Conservation (phyloP, 805 yeast genomes). For the Kodamaea laetipori region DNA sequence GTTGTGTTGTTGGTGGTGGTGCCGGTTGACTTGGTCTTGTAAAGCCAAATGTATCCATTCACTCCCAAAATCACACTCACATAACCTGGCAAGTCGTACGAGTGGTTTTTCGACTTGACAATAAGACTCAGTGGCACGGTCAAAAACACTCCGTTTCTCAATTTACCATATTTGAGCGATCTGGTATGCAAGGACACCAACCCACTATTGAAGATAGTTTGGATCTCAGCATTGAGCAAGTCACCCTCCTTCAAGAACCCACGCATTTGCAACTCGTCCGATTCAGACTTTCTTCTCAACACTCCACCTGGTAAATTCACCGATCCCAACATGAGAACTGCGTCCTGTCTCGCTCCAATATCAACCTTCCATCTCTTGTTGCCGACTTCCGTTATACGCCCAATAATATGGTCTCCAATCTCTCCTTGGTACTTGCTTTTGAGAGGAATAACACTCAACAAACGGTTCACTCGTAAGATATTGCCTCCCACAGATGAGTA, state of each 20-base stretch:
- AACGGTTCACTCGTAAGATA: conserved; percentile 80
- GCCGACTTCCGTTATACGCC: conserved; percentile 92
- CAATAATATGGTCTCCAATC: conserved; percentile 94
- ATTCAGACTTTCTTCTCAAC: conserved; percentile 87
- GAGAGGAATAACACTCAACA: conserved; percentile 82
- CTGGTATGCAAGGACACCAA: conserved; percentile 93
- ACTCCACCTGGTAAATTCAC: conserved; percentile 98
- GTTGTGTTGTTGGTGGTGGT: conserved; percentile 24
- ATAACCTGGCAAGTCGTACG: conserved; percentile 90
- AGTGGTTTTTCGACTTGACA: conserved; percentile 83
- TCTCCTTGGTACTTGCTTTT: conserved; percentile 90
- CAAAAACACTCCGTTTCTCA: conserved; percentile 85
- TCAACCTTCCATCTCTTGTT: conserved; percentile 96
- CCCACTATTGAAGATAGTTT: conserved; percentile 84
- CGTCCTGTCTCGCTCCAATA: conserved; percentile 93
- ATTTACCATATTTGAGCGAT: conserved; percentile 91
- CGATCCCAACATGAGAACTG: conserved; percentile 88
- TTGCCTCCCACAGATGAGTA: conserved; percentile 93
- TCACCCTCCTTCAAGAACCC: conserved; percentile 94
- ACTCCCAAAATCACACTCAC: conserved; percentile 90
- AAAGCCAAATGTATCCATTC: conserved; percentile 92
- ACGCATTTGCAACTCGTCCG: conserved; percentile 96
- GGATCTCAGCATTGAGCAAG: conserved; percentile 92
- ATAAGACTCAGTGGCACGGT: conserved; percentile 81
- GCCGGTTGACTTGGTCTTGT: conserved; percentile 53